Base-by-base conservation (phyloP, 768 basidiomycete species). In the Dentipellis sp. region DNA sequence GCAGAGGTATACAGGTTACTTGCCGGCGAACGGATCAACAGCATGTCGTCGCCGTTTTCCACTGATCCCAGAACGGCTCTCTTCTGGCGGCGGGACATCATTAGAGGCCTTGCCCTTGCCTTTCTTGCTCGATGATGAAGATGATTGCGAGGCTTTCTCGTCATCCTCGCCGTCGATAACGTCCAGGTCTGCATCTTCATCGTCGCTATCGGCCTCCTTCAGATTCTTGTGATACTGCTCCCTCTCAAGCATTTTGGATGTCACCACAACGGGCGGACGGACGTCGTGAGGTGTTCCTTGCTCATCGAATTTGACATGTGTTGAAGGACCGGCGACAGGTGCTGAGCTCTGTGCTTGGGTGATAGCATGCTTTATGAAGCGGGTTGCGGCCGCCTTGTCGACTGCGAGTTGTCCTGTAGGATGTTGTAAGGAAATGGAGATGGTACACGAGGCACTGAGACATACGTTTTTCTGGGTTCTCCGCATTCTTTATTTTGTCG, bases 311-410 rank as follows among this genome's bases (percentile, higher is more conserved):
- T 58, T 62, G 34, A 60, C 56, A 55, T 57, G 55, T 17, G 38
- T 59, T 55, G 42, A 62, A 55, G 40, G 59, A 40, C 48, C 53
- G 53, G 55, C 48, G 62, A 39, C 3, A 59, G 62, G 11, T 57
- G 56, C 39, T 12, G 36, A 51, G 19, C 56, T 55, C 16, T 77
- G 75, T 11, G 79, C 80, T 67, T 85, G 84, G 1, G 85, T 71
- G 45, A 91, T 89, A 29, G 89, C 88, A 66, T 88, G 78, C 68
- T 85, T 88, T 68, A 94, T 93, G 69, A 94, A 94, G 34, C 91
- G 82, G 46, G 74, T 72, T 1, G 91, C 91, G 11, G 88, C 91
- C 21, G 73, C 82, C 68, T 86, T 88, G 78, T 94, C 91, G 57
- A 93, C 68, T n/a, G 68, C 70, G 17, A 67, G 35, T 45, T 69